Base-by-base conservation (phyloP, 371 early-diverging fungal species). In the Thermomucor indicae-seudaticae region DNA sequence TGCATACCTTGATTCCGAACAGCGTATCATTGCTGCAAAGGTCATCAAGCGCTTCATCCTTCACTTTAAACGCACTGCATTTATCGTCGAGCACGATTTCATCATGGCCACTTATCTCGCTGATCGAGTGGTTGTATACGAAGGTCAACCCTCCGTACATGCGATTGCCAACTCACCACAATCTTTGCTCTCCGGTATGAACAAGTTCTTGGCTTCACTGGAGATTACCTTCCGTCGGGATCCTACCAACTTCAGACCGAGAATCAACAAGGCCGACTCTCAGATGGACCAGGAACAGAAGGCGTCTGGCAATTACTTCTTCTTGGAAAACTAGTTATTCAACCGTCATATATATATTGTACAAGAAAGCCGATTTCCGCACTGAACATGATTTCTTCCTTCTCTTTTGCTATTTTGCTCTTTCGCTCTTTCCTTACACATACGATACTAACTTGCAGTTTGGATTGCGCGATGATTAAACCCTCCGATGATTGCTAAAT, bases 91-190 rank as follows among this genome's bases (percentile, higher is more conserved):
- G 86, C 99, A 99, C 89, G 99, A 99, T 80, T 97, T 99, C 76
- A 98, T 99, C 69, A 98, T 99, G 95, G 98, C 96, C n/a, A 99
- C 99, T n/a, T 99, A 99, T 70, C 79, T 99, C 49, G 99, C 99
- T 43, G 99, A 99, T 70, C 91, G 97, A 69, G 97, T 99, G 20
- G 91, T 99, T 70, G 98, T 99, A 19, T 99, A 96, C 75, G 94
- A 93, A 5, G 99, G 99, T 67, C 73, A 54, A 35, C 98, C 99
- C 16, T 92, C 94, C 4, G 84, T 96, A 11, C 72, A 83, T 19
- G 99, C 99, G 25, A 65, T 55, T 46, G 98, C 98, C 47, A 84
- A 82, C 62, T 27, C 75, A 29, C 99, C 99, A 37, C 93, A 98
- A 78, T 75, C 92, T 27, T 79, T 99, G 55, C 73, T 95, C 54